Percentiles rank a stretch among this genome's conserved stretches.
These are phyloP conservation scores for Colletotrichum incanum DNA, from an alignment of 2,329 filamentous ascomycete species.

Conservation along the genomic window DNA sequence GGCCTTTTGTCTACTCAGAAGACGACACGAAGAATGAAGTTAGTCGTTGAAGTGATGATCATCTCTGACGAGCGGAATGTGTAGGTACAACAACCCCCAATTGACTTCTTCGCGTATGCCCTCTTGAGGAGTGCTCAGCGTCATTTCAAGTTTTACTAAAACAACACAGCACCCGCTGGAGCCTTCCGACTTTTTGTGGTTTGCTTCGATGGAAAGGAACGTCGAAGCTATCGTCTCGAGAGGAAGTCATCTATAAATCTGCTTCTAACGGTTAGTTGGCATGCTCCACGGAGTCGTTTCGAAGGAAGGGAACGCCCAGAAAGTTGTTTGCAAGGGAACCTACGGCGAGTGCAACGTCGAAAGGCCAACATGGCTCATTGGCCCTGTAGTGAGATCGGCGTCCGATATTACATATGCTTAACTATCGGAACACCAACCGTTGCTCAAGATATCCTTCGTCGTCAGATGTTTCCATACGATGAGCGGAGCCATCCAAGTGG, in stretches of 20 bases:
- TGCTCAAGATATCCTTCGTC: no score
- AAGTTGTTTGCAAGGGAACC: not conserved
- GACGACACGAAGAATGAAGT: not conserved
- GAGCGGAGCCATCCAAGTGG: not conserved
- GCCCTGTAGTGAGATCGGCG: not conserved
- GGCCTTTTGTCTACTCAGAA: not conserved
- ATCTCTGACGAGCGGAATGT: not conserved
- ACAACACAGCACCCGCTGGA: not conserved
- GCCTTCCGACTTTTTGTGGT: not conserved
- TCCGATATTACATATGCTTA: conserved; percentile 7
- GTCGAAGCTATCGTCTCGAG: not conserved
- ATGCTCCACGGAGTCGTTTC: not conserved
- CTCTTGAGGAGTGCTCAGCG: not conserved
- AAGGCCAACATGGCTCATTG: not conserved
- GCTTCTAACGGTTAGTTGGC: not conserved
- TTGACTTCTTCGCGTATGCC: not conserved
- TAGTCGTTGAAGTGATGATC: no score
- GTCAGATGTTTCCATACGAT: no score
- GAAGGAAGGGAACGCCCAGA: not conserved
- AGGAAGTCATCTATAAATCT: not conserved
- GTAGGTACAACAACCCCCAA: not conserved
- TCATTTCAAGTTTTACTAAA: not conserved
- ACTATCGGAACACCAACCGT: not conserved
- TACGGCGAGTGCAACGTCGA: not conserved
- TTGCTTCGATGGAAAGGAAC: not conserved